Percentiles rank a stretch among this genome's conserved stretches.
phyloP scores from a whole-genome alignment of 2,329 filamentous ascomycete species.

The Pyricularia pennisetigena region DNA sequence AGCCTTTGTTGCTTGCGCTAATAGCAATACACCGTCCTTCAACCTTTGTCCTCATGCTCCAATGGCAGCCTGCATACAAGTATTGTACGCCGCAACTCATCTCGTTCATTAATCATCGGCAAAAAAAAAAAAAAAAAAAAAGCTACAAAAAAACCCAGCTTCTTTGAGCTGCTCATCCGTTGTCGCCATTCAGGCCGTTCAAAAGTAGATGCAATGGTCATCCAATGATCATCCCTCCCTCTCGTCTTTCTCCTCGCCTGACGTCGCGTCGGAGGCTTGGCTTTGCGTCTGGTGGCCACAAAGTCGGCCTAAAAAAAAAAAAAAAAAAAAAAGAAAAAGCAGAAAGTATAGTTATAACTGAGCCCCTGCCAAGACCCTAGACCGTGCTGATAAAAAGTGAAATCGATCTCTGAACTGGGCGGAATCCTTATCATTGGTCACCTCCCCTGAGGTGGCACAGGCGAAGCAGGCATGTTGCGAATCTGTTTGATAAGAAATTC shows the following conservation, averaged over 20 bases:
- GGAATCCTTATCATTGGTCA: background rate
- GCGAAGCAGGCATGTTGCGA: constrained; percentile 51
- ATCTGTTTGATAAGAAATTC: constrained; percentile 97
- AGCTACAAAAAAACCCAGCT: too few species aligned
- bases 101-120: background rate
- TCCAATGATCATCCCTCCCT: background rate
- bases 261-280: background rate
- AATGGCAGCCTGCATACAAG: background rate
- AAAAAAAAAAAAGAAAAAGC: background rate
- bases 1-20: background rate
- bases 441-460: constrained; percentile 35
- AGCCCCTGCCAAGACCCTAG: background rate
- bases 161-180: background rate
- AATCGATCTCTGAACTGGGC: background rate
- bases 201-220: background rate
- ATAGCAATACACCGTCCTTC: background rate
- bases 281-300: background rate
- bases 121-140: too few species aligned
- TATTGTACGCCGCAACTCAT: background rate
- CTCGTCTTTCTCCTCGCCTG: background rate
- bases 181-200: background rate
- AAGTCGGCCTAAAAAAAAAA: background rate
- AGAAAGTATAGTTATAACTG: background rate
- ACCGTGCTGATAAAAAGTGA: background rate
- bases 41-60: background rate